Base-by-base conservation (phyloP, 768 basidiomycete genomes). In the Leccinum sublutescens region DNA sequence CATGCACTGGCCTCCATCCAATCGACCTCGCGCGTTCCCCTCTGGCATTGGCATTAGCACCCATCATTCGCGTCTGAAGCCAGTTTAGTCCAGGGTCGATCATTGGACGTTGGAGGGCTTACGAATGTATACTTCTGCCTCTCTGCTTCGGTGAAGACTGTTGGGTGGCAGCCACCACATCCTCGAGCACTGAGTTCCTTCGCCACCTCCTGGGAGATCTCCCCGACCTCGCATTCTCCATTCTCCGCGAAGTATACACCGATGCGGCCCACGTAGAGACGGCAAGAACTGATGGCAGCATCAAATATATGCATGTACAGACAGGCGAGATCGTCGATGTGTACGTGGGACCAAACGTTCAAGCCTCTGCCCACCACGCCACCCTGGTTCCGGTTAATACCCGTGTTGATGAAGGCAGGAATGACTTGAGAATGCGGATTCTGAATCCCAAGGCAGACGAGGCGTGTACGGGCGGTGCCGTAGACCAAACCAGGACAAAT, bases 301-400 rank as follows among this genome's bases (percentile, higher is more conserved):
- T 82, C 76, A 56, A 79, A 80, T 1, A 85, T 63, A 0, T 70
- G 58, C 58, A 76, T 68, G 63, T 79, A 86, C 14, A 86, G 71
- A 38, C 38, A 78, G 66, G 5, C 74, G 71, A 52, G 72, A 36
- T 87, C 85, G 48, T 79, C 71, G 54, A 86, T 77, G 58, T 85
- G 78, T 19, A 87, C 80, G 60, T 83, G 84, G 0, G 80, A 78
- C 86, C 85, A 89, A 6, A 83, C 48, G 55, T 87, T 85, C 64
- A 77, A 72, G 1, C 88, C 87, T 45, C 77, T 64, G 0, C 86
- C 85, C 4, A 88, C 74, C 64, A 84, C 72, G 12, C 84, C 85
- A 0, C 77, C 85, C 31, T 79, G 77, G 1, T 77, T 77, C 38
- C 86, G 76, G 60, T 66, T 72, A 45, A 86, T 64, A 23, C 78